These are phyloP conservation scores for Russula lepida DNA, from an alignment of 768 basidiomycete genomes.

Conservation along the genomic window DNA sequence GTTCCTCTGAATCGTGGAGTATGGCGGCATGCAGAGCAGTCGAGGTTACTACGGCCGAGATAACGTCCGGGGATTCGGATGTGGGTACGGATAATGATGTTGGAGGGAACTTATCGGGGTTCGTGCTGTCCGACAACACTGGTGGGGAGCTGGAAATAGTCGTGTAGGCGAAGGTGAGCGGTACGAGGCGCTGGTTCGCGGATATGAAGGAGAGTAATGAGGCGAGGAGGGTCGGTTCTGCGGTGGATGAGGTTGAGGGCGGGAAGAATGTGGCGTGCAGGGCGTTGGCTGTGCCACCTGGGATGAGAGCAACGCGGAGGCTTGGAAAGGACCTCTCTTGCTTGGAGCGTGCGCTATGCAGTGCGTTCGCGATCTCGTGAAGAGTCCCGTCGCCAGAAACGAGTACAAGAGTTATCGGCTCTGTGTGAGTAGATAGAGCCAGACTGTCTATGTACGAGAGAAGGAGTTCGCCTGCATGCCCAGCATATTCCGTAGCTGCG, in stretches of 20 bases:
- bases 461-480: constrained; percentile 47
- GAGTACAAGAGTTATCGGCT: constrained; percentile 44
- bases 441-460: constrained; percentile 31
- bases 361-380: constrained; percentile 73
- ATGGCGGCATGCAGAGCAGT: constrained; percentile 81
- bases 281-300: constrained; percentile 91
- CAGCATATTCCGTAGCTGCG: constrained; percentile 40
- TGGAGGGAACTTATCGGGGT: neutral
- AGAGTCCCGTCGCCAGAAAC: constrained; percentile 89
- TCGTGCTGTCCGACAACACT: neutral
- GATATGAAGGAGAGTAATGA: constrained; percentile 23
- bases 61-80: constrained; percentile 24
- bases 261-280: constrained; percentile 74
- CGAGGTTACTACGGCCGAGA: constrained; percentile 81
- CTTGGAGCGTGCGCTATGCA: constrained; percentile 24
- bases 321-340: neutral
- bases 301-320: constrained; percentile 47
- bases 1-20: constrained; percentile 68
- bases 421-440: constrained; percentile 9
- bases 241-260: constrained; percentile 25
- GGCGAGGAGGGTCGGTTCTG: constrained; percentile 35
- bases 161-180: constrained; percentile 49
- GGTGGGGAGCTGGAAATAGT: constrained; percentile 27
- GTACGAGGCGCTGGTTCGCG: constrained; percentile 24
- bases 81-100: neutral